Evolutionary conservation across 345 rosid genomes (phyloP), one percentile per base, ranked within the genome.

Genomic region (Syzygium grande): DNA sequence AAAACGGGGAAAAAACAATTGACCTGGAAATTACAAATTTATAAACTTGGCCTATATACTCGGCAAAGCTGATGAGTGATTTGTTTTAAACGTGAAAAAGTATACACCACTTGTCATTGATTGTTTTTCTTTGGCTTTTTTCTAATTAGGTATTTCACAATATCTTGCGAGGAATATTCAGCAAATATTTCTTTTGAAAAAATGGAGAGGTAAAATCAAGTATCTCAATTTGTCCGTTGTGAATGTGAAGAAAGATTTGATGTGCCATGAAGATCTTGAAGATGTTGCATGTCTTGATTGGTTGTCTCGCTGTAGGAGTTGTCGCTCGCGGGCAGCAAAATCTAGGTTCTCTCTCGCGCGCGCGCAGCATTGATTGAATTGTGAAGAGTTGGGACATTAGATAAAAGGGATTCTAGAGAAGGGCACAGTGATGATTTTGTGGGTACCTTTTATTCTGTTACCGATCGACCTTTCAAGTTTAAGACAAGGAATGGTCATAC

Each of bases 391-490:
- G 34, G 13, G 4, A n/a, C 34, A 12, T n/a, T 7, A 61, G 17
- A 61, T 4, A 61, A 61, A 2, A 12, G 68, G 34, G 34, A 61
- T 61, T 59, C 68, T 27, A 61, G 68, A 27, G n/a, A 27, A 25
- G 68, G 43, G 16, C 68, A 27, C 68, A 12, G 68, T 59, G 68
- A 59, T 27, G 68, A 61, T 61, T 27, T 0, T 12, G 6, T 61
- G 0, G 0, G 4, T 61, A 25, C 25, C 0, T 25, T 61, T 61
- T 16, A 27, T 61, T 3, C n/a, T 30, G 17, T 12, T 61, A 13
- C 2, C 6, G 17, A n/a, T 25, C 63, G 11, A 58, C 29, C 63
- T 25, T 58, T 23, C 63, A 25, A 58, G 63, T 13, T 5, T 58
- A 58, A 58, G 63, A 10, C 9, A 61, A 12, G 13, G 6, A 13